phyloP scores from a whole-genome alignment of 192 early-diverging fungal species.

The Phlyctochytrium arcticum region DNA sequence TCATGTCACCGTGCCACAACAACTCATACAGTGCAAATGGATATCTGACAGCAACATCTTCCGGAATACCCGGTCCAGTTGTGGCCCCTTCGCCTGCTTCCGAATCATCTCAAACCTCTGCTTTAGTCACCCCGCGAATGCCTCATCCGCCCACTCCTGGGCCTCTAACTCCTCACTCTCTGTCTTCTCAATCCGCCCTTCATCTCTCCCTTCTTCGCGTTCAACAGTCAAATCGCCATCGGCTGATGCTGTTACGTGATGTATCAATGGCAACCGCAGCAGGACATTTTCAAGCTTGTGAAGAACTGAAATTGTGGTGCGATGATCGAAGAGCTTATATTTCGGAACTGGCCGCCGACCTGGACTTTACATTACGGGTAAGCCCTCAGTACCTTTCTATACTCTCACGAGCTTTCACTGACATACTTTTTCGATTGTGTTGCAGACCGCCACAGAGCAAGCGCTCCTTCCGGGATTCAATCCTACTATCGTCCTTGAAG shows the following conservation, averaged over 20 bases:
- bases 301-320: constrained; percentile 23
- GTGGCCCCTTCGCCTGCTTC: too few relatives aligned
- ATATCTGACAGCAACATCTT: too few relatives aligned
- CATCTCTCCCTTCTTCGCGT: neutral
- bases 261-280: constrained; percentile 7
- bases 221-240: constrained; percentile 11
- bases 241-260: constrained; percentile 8
- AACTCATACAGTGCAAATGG: too few relatives aligned
- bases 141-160: neutral
- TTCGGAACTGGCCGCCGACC: constrained; percentile 18
- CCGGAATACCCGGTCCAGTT: too few relatives aligned
- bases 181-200: neutral
- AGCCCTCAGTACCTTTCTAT: neutral
- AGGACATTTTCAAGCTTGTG: constrained; percentile 20
- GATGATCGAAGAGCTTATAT: constrained; percentile 27
- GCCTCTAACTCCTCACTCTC: neutral
- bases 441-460: constrained; percentile 17
- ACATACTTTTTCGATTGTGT: neutral
- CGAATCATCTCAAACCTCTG: too few relatives aligned
- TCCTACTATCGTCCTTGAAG: neutral
- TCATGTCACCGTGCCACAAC: neutral
- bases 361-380: constrained; percentile 22
- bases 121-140: too few relatives aligned
- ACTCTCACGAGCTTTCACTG: neutral
- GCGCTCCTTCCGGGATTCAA: constrained; percentile 1